These are phyloP conservation scores for Chrysoporthe deuterocubensis DNA, from an alignment of 2,329 filamentous ascomycete species.

Conservation along the genomic window DNA sequence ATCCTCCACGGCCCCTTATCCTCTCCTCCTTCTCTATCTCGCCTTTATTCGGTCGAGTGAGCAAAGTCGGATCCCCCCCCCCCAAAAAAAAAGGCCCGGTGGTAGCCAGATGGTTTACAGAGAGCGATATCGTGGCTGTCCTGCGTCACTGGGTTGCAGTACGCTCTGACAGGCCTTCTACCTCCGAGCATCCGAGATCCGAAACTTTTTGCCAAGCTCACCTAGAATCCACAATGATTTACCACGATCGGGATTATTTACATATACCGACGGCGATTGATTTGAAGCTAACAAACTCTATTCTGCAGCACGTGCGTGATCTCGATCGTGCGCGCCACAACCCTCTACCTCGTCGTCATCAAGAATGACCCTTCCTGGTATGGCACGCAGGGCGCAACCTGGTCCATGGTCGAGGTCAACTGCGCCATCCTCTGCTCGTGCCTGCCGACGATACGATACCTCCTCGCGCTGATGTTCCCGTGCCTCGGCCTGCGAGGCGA, in stretches of 20 bases:
- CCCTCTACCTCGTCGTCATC: constrained; percentile 35
- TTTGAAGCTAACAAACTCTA: neutral
- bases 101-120: too few species aligned
- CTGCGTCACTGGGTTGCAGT: too few species aligned
- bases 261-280: too few species aligned
- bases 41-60: too few species aligned
- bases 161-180: too few species aligned
- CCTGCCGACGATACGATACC: constrained; percentile 43
- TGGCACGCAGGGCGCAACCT: constrained; percentile 39
- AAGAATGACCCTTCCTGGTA: constrained; percentile 40
- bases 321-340: constrained; percentile 41
- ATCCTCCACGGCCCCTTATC: neutral
- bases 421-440: constrained; percentile 45
- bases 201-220: neutral
- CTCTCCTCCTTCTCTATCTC: neutral
- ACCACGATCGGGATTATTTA: neutral
- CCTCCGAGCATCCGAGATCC: too few species aligned
- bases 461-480: constrained; percentile 32
- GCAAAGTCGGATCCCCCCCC: too few species aligned
- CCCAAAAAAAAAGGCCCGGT: too few species aligned
- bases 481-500: constrained; percentile 24
- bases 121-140: too few species aligned
- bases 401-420: constrained; percentile 46
- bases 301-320: constrained; percentile 35
- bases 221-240: neutral